A percentile compares a stretch with the other conserved stretches of the same genome.
phyloP scores from a whole-genome alignment of 148 eudicot species.

The Rhododendron vialii region DNA sequence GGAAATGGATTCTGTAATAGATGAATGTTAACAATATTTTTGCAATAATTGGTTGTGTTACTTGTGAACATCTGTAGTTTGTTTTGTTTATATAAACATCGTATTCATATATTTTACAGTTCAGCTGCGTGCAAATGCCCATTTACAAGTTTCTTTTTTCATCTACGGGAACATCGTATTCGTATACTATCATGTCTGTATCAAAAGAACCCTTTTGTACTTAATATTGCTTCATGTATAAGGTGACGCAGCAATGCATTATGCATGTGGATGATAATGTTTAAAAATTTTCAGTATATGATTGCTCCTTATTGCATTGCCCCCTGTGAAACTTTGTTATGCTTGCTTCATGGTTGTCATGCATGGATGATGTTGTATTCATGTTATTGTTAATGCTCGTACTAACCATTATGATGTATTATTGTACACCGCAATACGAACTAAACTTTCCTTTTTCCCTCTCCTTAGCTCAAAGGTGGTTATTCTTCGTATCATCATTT shows the following conservation, averaged over 20 bases:
- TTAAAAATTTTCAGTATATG: background rate
- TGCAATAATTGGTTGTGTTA: background rate
- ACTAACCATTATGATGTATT: background rate
- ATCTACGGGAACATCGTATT: background rate
- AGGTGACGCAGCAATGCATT: background rate
- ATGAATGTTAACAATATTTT: background rate
- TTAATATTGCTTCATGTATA: background rate
- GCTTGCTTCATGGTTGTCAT: background rate
- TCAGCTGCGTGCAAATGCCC: background rate
- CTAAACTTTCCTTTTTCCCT: background rate
- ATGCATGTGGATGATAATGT: background rate
- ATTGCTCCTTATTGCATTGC: background rate
- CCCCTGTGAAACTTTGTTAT: background rate
- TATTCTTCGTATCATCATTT: background rate
- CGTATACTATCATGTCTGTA: background rate
- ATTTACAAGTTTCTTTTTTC: background rate
- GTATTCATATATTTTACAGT: background rate
- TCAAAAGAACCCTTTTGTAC: background rate
- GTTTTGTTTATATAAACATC: background rate
- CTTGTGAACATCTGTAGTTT: background rate
- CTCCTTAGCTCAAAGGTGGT: background rate
- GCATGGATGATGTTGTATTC: background rate
- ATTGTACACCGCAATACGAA: background rate
- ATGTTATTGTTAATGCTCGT: background rate
- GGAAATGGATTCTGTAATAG: background rate